A percentile compares a stretch with the other conserved stretches of the same genome.
These are phyloP conservation scores for Coriolopsis trogii DNA, from an alignment of 1,284 basidiomycete species.

Conservation along the genomic window DNA sequence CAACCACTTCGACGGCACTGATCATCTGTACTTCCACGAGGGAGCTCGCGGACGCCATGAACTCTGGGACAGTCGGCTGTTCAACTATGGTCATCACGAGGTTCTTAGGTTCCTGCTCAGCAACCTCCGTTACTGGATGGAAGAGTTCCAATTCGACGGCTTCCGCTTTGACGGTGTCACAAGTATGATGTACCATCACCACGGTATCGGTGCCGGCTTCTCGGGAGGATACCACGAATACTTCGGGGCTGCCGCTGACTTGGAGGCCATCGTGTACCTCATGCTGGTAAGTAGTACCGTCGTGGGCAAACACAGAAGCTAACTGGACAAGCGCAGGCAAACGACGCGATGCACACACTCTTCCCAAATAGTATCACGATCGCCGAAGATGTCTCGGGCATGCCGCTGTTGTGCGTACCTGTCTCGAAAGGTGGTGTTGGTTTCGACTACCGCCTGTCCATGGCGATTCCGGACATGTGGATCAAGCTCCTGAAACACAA, in stretches of 20 bases:
- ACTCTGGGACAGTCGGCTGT: slow-evolving; percentile 95
- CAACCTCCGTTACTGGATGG: slow-evolving; percentile 95
- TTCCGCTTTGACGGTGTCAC: slow-evolving; percentile 99
- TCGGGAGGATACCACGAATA: slow-evolving; percentile 98
- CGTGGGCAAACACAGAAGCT: slow-evolving; percentile 1
- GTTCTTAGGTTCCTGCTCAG: slow-evolving; percentile 94
- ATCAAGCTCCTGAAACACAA: slow-evolving; percentile 98
- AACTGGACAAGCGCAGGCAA: slow-evolving; percentile 62
- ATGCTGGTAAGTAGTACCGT: slow-evolving; percentile 78
- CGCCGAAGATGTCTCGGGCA: slow-evolving; percentile 97
- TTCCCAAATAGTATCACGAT: slow-evolving; percentile 88
- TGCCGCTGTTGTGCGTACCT: slow-evolving; percentile 91
- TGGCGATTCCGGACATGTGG: slow-evolving; percentile 99
- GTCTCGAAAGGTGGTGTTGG: slow-evolving; percentile 87
- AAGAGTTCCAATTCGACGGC: slow-evolving; percentile 95
- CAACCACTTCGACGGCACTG: slow-evolving; percentile 95
- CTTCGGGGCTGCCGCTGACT: slow-evolving; percentile 85
- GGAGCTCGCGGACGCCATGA: slow-evolving; percentile 91
- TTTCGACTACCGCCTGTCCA: slow-evolving; percentile 96
- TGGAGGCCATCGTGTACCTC: slow-evolving; percentile 91
- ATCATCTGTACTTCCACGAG: slow-evolving; percentile 97
- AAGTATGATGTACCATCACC: slow-evolving; percentile 98
- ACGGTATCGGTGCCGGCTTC: slow-evolving; percentile 97
- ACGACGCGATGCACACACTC: slow-evolving; percentile 84
- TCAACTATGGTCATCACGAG: slow-evolving; percentile 96